Conservation (phyloP, 2,329 filamentous ascomycete species). For the Botrytis sinoallii region DNA sequence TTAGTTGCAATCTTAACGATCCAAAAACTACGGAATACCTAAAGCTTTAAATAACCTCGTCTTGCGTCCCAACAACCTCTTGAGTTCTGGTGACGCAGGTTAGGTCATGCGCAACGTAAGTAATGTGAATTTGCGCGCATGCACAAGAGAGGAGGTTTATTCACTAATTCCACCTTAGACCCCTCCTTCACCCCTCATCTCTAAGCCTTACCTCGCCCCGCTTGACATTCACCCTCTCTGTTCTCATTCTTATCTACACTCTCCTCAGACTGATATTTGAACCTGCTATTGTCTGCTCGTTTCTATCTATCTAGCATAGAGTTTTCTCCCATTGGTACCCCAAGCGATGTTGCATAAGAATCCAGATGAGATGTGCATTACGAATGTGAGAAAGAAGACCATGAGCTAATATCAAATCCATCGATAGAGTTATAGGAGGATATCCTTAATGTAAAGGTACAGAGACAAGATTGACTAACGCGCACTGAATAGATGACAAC, state of each 20-base stretch:
- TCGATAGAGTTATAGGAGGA: too few species aligned
- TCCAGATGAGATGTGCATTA: too few species aligned
- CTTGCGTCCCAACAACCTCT: neutral
- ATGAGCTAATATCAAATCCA: too few species aligned
- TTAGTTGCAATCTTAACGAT: neutral
- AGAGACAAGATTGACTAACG: too few species aligned
- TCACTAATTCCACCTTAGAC: fast-evolving
- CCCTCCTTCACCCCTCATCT: neutral
- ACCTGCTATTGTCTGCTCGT: too few species aligned
- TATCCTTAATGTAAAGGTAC: fast-evolving
- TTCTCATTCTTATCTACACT: neutral
- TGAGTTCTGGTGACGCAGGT: neutral
- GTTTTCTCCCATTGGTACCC: too few species aligned
- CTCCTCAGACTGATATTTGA: too few species aligned
- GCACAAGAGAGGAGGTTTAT: neutral
- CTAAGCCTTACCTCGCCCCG: too few species aligned
- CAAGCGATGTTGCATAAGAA: too few species aligned
- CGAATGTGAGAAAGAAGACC: too few species aligned
- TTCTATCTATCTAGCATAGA: too few species aligned
- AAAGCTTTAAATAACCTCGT: neutral
- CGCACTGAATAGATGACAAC: too few species aligned
- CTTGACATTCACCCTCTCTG: fast-evolving
- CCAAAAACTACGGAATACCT: neutral
- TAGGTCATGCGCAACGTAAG: neutral
- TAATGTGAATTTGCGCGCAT: neutral